phyloP scores from a whole-genome alignment of 1,284 basidiomycete genomes.

The Trametes hirsuta region DNA sequence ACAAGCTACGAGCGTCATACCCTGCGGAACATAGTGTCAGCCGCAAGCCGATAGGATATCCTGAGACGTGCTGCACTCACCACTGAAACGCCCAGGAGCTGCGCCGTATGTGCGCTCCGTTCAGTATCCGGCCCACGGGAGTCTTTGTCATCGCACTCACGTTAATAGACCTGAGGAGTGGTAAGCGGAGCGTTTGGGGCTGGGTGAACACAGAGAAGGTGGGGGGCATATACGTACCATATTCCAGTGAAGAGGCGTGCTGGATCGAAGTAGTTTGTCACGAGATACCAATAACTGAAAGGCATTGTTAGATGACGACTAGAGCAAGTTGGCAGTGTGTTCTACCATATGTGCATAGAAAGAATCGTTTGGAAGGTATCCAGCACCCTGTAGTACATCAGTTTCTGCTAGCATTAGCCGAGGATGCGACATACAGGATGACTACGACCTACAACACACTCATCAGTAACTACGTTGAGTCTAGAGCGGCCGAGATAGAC shows the following conservation, averaged over 20 bases:
- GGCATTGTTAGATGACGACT: not conserved
- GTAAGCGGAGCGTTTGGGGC: too few relatives aligned
- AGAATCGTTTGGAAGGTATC: constrained; percentile 6
- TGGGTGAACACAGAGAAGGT: too few relatives aligned
- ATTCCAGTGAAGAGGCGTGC: not conserved
- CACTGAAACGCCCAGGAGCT: not conserved
- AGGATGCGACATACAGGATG: not conserved
- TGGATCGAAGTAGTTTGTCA: constrained; percentile 1
- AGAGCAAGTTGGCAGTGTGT: too few relatives aligned
- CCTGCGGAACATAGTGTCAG: not conserved
- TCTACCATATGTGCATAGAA: constrained; percentile 8
- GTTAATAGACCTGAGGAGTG: not conserved
- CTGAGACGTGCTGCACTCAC: not conserved
- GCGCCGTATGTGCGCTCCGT: too few relatives aligned
- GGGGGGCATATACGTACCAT: not conserved
- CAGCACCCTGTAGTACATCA: not conserved
- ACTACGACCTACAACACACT: not conserved
- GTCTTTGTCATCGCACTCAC: not conserved
- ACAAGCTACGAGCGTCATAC: constrained; percentile 1
- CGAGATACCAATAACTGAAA: constrained; percentile 6
- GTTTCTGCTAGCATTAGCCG: not conserved
- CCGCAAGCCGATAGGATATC: not conserved
- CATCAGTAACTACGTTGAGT: not conserved
- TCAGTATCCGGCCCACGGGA: too few relatives aligned
- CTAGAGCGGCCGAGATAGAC: not conserved